Conservation (phyloP, 441 rosid species). For the Populus hybrid region DNA sequence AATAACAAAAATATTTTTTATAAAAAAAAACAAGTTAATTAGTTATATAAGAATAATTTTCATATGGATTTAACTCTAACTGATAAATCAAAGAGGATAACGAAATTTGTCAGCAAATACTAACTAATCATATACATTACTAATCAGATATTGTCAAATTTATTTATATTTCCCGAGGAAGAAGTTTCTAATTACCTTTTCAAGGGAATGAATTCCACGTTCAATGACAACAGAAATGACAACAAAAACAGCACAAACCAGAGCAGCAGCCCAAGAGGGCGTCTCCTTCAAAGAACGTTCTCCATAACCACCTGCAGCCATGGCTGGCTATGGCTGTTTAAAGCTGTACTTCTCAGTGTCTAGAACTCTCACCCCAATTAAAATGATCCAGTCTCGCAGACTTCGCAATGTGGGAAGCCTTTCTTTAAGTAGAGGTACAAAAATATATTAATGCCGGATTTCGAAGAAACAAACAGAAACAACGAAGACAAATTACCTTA, state of each 20-base stretch:
- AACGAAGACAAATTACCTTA: no score
- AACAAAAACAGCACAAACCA: conserved; percentile 33
- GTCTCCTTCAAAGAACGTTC: conserved; percentile 38
- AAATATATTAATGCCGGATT: conserved; percentile 3
- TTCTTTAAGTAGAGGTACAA: background rate
- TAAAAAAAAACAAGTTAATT: background rate
- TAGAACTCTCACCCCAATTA: background rate
- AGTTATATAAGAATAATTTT: no score
- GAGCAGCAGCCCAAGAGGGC: conserved; percentile 42
- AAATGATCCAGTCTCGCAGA: background rate
- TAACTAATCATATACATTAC: background rate
- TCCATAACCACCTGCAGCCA: conserved; percentile 5
- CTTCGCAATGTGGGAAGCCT: background rate
- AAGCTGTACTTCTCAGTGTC: background rate
- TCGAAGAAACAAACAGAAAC: background rate
- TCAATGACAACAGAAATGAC: conserved; percentile 36
- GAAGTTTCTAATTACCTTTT: conserved; percentile 17
- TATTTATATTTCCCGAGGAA: background rate
- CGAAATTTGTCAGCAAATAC: no score
- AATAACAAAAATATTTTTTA: background rate
- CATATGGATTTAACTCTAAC: no score
- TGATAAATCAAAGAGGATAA: no score
- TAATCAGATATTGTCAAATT: background rate
- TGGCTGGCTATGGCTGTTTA: background rate
- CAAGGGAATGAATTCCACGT: conserved; percentile 26